Evolutionary conservation across 1,139 yeast genomes (phyloP).

Genomic region (Geotrichum citri-aurantii): DNA sequence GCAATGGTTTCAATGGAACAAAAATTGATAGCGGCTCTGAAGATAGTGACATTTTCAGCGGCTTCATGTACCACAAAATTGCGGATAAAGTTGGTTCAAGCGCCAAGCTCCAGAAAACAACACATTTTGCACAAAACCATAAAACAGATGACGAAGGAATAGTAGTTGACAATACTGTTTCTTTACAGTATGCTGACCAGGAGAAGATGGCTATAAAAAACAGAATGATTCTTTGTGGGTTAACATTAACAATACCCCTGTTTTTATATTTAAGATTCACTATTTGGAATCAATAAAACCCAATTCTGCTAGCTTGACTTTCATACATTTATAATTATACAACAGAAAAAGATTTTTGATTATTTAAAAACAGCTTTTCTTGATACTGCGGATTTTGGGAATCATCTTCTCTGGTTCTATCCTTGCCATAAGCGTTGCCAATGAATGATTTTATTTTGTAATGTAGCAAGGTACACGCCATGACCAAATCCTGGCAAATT

Average conservation of each 20-base stretch:
- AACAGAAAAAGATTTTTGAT: background rate
- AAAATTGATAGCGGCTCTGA: too few species aligned
- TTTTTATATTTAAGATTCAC: slow-evolving; percentile 22
- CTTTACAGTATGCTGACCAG: slow-evolving; percentile 13
- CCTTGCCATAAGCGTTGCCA: background rate
- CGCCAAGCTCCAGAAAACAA: too few species aligned
- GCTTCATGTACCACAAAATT: too few species aligned
- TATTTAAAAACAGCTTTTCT: too few species aligned
- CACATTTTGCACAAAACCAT: too few species aligned
- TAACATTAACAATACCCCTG: slow-evolving; percentile 24
- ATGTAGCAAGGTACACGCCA: slow-evolving; percentile 3
- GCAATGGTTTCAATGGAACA: too few species aligned
- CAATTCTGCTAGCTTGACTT: background rate
- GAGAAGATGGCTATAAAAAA: slow-evolving; percentile 23
- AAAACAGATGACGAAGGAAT: background rate
- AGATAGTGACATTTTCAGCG: too few species aligned
- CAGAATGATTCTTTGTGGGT: slow-evolving; percentile 23
- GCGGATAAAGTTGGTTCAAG: too few species aligned
- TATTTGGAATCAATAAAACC: slow-evolving; percentile 20
- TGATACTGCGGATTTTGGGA: too few species aligned
- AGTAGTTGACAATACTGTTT: slow-evolving; percentile 9
- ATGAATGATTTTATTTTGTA: slow-evolving; percentile 2
- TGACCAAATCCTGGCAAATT: slow-evolving; percentile 22
- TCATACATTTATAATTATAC: background rate
- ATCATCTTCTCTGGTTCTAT: background rate